A percentile compares a stretch with the other conserved stretches of the same genome.
These are phyloP conservation scores for Haematococcus lacustris DNA, from an alignment of 139 green algal genomes.

Conservation along the genomic window DNA sequence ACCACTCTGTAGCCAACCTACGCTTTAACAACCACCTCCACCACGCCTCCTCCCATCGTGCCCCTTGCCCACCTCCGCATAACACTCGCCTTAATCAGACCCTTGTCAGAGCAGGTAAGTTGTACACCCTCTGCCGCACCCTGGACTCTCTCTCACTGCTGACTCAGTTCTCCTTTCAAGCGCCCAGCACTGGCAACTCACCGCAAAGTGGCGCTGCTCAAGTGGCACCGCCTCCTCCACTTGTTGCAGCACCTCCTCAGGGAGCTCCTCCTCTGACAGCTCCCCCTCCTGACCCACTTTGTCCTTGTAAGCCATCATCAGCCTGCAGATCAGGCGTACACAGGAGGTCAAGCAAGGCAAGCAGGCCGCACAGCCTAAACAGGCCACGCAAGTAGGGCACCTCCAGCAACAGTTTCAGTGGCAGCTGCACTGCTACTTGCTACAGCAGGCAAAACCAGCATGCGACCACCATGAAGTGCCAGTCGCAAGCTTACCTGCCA, in stretches of 20 bases:
- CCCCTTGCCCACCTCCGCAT: too few relatives aligned
- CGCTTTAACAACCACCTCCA: too few relatives aligned
- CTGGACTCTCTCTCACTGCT: too few relatives aligned
- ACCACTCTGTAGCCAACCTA: too few relatives aligned
- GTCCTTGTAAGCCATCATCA: slow-evolving; percentile 44
- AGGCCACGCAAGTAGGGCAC: not conserved
- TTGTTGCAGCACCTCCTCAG: slow-evolving; percentile 45
- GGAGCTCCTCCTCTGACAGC: slow-evolving; percentile 58
- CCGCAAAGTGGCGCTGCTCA: slow-evolving; percentile 51
- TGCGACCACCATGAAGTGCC: too few relatives aligned
- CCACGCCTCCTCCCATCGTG: too few relatives aligned
- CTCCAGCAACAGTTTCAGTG: too few relatives aligned
- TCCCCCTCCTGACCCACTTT: slow-evolving; percentile 43
- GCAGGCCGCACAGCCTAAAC: not conserved
- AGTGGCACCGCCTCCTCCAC: slow-evolving; percentile 35
- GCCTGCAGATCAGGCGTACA: slow-evolving; percentile 4
- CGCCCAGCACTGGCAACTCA: slow-evolving; percentile 9
- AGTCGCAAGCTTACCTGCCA: too few relatives aligned
- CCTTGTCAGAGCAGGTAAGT: too few relatives aligned
- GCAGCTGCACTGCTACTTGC: not conserved
- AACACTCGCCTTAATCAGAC: too few relatives aligned
- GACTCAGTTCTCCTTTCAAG: too few relatives aligned
- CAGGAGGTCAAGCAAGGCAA: not conserved
- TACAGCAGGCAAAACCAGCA: slow-evolving; percentile 10
- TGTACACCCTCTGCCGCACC: too few relatives aligned